Base-by-base conservation (phyloP, 2,329 filamentous ascomycete species). In the Microthyrium microscopicum region DNA sequence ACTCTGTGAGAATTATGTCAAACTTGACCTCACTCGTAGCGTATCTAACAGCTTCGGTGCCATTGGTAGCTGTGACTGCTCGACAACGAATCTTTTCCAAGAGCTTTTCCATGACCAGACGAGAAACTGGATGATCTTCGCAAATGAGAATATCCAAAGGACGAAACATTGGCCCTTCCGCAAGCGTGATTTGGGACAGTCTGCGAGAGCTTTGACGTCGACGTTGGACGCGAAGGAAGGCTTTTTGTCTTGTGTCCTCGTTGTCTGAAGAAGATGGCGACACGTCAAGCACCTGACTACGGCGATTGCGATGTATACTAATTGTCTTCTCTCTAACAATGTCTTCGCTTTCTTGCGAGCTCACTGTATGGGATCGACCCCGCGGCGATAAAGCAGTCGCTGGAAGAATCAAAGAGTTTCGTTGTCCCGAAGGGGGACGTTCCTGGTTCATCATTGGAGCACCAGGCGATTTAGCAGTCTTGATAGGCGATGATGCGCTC, bases 261-360 rank as follows among this genome's bases (percentile, higher is more conserved):
- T 92, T 98, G 49, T 98, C 89, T 0, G 89, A 98, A 0, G 87
- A 95, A 0, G 89, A 95, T 3, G 89, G 89, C 3, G 89, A 98
- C 57, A 94, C 79, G 51, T 95, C 87, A 45, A 95, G 83, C 3
- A 94, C 78, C 47, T 94, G 89, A 50, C 87, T 95, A 44, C 84
- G 73, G 25, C 89, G 76, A 53, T 94, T 94, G 46, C 85, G 75
- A 48, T 94, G 85, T n/a, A n/a, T n/a, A 20, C 57, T 60, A 9
- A 63, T 57, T 37, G 66, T 55, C 33, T 79, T 70, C 34, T 78
- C 73, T 2, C 76, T 64, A 12, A 82, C 67, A 5, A 77, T 70
- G 18, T 34, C 31, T 42, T 89, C 91, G 19, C 81, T 82, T 46
- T 95, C 89, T 53, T 93, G 82, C 9, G 89, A 95, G 6, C 87